phyloP scores from a whole-genome alignment of 768 basidiomycete species.

The Boletus insuetus region DNA sequence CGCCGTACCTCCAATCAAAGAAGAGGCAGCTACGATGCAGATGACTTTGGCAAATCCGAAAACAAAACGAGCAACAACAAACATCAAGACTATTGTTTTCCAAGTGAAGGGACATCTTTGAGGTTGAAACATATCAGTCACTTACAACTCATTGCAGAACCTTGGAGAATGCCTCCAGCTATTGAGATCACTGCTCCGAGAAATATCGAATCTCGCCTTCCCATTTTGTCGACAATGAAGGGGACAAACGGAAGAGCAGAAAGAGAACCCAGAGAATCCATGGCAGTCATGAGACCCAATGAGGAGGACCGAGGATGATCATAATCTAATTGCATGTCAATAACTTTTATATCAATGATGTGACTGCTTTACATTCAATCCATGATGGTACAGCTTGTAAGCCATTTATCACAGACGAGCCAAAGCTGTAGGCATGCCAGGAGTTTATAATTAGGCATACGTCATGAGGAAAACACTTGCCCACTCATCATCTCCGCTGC shows the following conservation, averaged over 20 bases:
- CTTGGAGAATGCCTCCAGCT: conserved; percentile 9
- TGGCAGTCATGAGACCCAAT: conserved; percentile 53
- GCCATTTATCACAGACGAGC: conserved; percentile 59
- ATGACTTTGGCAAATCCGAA: conserved; percentile 1
- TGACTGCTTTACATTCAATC: conserved; percentile 44
- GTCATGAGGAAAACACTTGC: not conserved
- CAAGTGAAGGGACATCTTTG: not conserved
- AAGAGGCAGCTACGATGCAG: conserved; percentile 10
- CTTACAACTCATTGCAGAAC: conserved; percentile 10
- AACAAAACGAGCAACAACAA: not conserved
- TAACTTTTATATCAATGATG: not conserved
- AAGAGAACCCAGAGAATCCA: conserved; percentile 59
- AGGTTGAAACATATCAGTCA: too few species aligned
- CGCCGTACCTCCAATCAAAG: conserved; percentile 19
- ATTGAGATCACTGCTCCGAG: conserved; percentile 6
- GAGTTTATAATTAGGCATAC: not conserved
- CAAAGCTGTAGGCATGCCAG: conserved; percentile 4
- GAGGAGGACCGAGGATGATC: conserved; percentile 49
- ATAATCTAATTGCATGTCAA: conserved; percentile 42
- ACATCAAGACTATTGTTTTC: not conserved
- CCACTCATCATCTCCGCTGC: conserved; percentile 13
- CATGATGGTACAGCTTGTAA: conserved; percentile 58
- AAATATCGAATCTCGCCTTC: conserved; percentile 11
- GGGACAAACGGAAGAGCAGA: conserved; percentile 43
- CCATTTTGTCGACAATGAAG: not conserved